Evolutionary conservation across 768 basidiomycete species (phyloP), one percentile per base, ranked within the genome.

Genomic region (Postia placenta): DNA sequence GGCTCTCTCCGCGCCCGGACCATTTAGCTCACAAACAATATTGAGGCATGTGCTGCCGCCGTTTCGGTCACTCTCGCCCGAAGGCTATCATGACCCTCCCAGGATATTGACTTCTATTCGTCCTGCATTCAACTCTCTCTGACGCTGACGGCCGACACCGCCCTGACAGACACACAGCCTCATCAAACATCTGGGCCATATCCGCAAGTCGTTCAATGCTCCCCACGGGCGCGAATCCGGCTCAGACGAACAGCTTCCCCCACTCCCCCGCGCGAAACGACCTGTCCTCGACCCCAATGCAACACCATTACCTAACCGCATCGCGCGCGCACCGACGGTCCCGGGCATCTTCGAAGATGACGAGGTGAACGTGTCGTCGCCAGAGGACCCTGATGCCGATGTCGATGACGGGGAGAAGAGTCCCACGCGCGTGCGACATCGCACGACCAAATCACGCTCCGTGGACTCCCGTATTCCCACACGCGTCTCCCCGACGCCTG

Each of bases 311-410:
- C 64, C 69, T 22, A 73, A 72, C 54, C 79, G 83, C 35, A 71
- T 86, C 47, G 76, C 83, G n/a, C 77, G 80, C 43, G 68, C 78
- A 35, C 86, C 83, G 7, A 82, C 75, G 45, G 62, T 87, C 30
- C 84, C 85, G 0, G 81, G 77, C 14, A 86, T 87, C 46, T 58
- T 68, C 25, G 85, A 87, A 59, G 85, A 86, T 39, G 82, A 85
- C 1, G 85, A 87, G 59, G 71, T 73, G 5, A 62, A 54, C 15
- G 61, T 62, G 19, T 74, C 74, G 19, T 56, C 56, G 5, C 53
- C 53, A 4, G 57, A 53, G 25, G 54, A 53, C 28, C 50, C 45
- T 5, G 73, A 74, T 1, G 70, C 69, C 7, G 74, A 74, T 3
- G 65, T 33, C 9, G 66, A 73, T 5, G 65, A 68, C 1, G 45